Conservation (phyloP, 495 filamentous ascomycete species). For the Podospora didyma region DNA sequence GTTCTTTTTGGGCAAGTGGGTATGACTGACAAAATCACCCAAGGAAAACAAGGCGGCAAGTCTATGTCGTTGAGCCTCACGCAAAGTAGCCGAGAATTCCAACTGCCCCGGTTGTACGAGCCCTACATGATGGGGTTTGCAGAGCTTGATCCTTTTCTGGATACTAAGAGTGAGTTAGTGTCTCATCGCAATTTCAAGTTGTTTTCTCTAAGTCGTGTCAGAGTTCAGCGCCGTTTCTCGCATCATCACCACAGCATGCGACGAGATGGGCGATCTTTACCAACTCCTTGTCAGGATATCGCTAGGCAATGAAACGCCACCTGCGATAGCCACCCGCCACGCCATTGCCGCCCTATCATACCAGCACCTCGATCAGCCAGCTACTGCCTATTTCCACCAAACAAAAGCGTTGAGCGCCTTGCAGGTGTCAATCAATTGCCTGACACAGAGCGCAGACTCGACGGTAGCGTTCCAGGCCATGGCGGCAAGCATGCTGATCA, state of each 20-base stretch:
- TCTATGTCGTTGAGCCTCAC: no score
- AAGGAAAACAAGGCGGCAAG: no score
- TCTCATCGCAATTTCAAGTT: neutral
- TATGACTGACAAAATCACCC: no score
- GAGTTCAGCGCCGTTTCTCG: conserved; percentile 5
- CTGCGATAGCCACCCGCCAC: conserved; percentile 14
- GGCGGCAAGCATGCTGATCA: conserved; percentile 21
- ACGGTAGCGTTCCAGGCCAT: conserved; percentile 13
- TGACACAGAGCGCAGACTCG: neutral
- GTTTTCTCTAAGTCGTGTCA: neutral
- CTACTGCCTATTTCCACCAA: conserved; percentile 10
- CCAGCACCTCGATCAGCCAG: conserved; percentile 7
- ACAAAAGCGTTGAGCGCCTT: conserved; percentile 11
- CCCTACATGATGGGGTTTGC: neutral
- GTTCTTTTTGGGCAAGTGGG: no score
- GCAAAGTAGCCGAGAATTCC: neutral
- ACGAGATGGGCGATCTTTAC: conserved; percentile 12
- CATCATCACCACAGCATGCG: conserved; percentile 6
- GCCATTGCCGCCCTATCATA: conserved; percentile 17
- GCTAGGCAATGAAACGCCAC: conserved; percentile 10
- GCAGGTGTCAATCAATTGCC: conserved; percentile 6
- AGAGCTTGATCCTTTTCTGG: neutral
- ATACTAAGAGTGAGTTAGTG: neutral
- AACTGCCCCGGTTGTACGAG: neutral
- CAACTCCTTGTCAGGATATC: conserved; percentile 15